Base-by-base conservation (phyloP, 2,329 filamentous ascomycete species). In the Ciborinia camelliae region DNA sequence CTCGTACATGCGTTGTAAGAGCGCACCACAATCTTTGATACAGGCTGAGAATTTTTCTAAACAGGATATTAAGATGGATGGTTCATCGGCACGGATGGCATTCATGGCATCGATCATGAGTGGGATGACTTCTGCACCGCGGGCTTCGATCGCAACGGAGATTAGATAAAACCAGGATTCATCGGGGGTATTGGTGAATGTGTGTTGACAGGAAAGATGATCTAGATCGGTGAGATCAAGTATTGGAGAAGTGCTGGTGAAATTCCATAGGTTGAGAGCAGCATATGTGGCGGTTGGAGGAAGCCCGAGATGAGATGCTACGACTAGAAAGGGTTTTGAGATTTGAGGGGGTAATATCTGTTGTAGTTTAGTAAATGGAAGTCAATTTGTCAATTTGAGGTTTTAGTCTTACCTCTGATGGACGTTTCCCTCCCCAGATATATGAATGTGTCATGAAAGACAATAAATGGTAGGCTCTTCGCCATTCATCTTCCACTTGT, bases 111-210 rank as follows among this genome's bases (percentile, higher is more conserved):
- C 78, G 30, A 96, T 80, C 87, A 97, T 92, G 63, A 88, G 76
- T 0, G 91, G 89, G 65, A 97, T 87, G 41, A 91, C 85, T 0
- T 83, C 81, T 0, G 88, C 92, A 0, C 90, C 92, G 54, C 87
- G 84, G 41, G 91, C 90, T 78, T 98, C 94, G 75, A 97, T 96
- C 23, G 93, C 92, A 0, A 95, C 90, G 0, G 91, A 96, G 67
- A 97, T 84, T 45, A 95, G 81, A 71, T 93, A 93, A 78, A 98
- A 98, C 94, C 94, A 97, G 71, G 92, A 92, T 77, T 98, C 94
- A 70, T 96, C 92, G 59, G 89, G 79, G 9, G 91, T 95, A 32
- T 92, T 93, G 5, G 92, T 97, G 73, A 97, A 95, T 15, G 93
- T 96, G 73, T 90, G 84, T 12, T 93, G 81, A 0, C 88, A 89